These are phyloP conservation scores for Clarireedia paspali DNA, from an alignment of 2,329 filamentous ascomycete species.

Conservation along the genomic window DNA sequence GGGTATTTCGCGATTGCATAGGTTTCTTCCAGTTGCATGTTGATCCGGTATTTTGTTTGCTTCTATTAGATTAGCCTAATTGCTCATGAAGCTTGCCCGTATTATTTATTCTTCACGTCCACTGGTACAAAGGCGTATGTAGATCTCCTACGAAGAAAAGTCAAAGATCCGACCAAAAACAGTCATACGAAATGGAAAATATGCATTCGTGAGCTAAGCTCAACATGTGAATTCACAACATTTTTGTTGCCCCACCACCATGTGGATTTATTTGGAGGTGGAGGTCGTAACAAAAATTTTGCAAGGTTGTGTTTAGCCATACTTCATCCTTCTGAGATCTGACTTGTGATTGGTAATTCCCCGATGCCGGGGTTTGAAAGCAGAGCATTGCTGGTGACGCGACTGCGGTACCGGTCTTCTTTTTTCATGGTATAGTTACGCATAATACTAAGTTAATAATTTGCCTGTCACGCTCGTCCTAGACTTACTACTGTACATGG, in stretches of 20 bases:
- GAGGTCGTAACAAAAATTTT: background rate
- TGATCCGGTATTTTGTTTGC: conserved; percentile 15
- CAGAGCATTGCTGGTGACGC: conserved; percentile 3
- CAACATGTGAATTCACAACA: background rate
- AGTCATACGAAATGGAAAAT: background rate
- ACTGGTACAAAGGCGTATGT: conserved; percentile 14
- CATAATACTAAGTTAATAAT: no score
- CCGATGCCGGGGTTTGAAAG: background rate
- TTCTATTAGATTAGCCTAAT: conserved; percentile 29
- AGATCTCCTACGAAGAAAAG: conserved; percentile 16
- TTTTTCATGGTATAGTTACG: background rate
- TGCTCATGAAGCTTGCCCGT: conserved; percentile 17
- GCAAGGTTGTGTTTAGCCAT: background rate
- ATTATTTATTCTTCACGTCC: conserved; percentile 14
- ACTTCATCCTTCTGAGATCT: background rate
- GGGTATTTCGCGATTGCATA: conserved; percentile 16
- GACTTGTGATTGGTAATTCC: background rate
- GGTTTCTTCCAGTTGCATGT: conserved; percentile 16
- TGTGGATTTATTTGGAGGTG: no score
- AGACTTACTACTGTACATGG: no score
- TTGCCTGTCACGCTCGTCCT: no score
- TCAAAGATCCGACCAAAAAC: conserved; percentile 8
- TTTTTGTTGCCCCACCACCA: background rate
- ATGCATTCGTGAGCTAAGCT: background rate
- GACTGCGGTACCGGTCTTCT: background rate